These are phyloP conservation scores for Venturia effusa DNA, from an alignment of 2,329 filamentous ascomycete genomes.

Conservation along the genomic window DNA sequence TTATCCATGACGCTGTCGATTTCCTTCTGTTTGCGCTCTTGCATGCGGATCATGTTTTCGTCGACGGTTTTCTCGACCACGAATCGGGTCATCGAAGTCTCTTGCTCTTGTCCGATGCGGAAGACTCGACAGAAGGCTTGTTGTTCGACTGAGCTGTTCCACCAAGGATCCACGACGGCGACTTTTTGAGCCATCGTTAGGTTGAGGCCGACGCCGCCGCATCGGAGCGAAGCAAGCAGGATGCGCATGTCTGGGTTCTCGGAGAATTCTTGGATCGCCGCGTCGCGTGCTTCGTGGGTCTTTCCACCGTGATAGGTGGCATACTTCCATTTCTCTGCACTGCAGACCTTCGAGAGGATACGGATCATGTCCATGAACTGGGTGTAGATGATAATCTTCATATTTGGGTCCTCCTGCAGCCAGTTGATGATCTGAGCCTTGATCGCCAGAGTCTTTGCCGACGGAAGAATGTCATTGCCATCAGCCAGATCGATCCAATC, in stretches of 20 bases:
- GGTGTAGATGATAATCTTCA: conserved; percentile 51
- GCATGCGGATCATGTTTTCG: conserved; percentile 42
- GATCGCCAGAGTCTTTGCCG: conserved; percentile 34
- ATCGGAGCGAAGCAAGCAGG: conserved; percentile 45
- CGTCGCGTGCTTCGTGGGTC: conserved; percentile 31
- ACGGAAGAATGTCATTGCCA: conserved; percentile 27
- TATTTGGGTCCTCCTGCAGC: conserved; percentile 31
- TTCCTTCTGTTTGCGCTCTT: conserved; percentile 40
- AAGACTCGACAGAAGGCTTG: conserved; percentile 55
- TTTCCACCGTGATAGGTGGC: conserved; percentile 42
- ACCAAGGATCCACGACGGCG: conserved; percentile 42
- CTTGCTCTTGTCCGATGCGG: conserved; percentile 52
- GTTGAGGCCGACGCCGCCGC: conserved; percentile 48
- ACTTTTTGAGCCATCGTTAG: conserved; percentile 44
- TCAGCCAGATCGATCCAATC: conserved; percentile 22
- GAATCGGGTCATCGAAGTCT: conserved; percentile 49
- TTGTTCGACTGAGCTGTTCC: conserved; percentile 50
- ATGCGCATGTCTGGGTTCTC: conserved; percentile 30
- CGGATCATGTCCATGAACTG: conserved; percentile 45
- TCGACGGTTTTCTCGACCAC: conserved; percentile 49
- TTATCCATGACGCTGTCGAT: conserved; percentile 35
- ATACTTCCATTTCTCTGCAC: conserved; percentile 37
- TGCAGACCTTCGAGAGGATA: conserved; percentile 41
- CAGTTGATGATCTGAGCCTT: conserved; percentile 36
- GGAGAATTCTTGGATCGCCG: conserved; percentile 37